phyloP scores from a whole-genome alignment of 306 rosid species.

The Gastrolobium villosum region DNA sequence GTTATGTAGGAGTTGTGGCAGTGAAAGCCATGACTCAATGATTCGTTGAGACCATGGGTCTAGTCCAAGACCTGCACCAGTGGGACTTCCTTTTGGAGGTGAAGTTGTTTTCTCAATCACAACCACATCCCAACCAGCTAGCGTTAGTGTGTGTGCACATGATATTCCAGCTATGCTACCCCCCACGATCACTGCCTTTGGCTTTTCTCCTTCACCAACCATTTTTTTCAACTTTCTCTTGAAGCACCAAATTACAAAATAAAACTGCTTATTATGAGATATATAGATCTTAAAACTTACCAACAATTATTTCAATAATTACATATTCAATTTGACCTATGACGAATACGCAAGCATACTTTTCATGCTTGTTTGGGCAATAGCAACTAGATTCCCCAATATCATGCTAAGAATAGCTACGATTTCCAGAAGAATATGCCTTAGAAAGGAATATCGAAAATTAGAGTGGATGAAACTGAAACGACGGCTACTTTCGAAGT shows the following conservation, averaged over 20 bases:
- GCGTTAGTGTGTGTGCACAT: constrained; percentile 67
- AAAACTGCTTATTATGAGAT: no score
- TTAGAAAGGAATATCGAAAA: no score
- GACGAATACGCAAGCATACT: no score
- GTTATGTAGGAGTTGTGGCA: constrained; percentile 55
- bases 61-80: constrained; percentile 96
- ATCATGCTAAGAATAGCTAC: no score
- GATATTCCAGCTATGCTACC: constrained; percentile 92
- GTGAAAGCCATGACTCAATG: constrained; percentile 71
- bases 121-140: constrained; percentile 80
- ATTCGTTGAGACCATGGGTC: constrained; percentile 68
- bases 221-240: constrained; percentile 33
- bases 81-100: constrained; percentile 69
- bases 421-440: no score
- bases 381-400: no score
- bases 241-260: not conserved
- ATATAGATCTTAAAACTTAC: no score
- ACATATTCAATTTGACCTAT: no score
- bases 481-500: no score
- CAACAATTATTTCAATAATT: no score
- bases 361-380: no score
- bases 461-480: no score
- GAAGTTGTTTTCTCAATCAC: constrained; percentile 73
- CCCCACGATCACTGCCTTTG: constrained; percentile 78
- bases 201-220: constrained; percentile 49